These are phyloP conservation scores for Claviceps cyperi DNA, from an alignment of 2,329 filamentous ascomycete species.

Conservation along the genomic window DNA sequence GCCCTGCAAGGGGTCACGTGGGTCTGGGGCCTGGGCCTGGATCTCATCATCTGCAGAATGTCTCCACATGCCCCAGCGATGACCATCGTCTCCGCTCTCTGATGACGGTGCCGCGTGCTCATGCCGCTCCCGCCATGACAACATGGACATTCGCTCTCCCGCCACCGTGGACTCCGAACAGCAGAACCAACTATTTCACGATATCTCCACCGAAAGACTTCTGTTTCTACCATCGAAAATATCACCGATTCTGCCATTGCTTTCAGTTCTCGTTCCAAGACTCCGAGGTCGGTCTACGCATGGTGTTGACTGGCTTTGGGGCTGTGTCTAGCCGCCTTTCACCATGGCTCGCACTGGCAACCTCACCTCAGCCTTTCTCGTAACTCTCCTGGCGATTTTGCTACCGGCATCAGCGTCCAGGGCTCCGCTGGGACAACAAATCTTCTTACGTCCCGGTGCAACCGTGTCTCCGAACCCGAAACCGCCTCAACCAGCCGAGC, in stretches of 20 bases:
- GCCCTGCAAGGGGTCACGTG: not conserved
- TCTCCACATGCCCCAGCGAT: not conserved
- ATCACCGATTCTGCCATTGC: not conserved
- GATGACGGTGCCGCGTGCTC: constrained; percentile 5
- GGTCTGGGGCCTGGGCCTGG: too few relatives aligned
- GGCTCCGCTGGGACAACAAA: constrained; percentile 21
- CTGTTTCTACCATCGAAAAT: not conserved
- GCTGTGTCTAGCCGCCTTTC: constrained; percentile 3
- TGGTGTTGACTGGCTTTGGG: constrained; percentile 1
- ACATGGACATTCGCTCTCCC: constrained; percentile 6
- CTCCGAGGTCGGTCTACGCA: not conserved
- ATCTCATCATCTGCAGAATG: not conserved
- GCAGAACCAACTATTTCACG: not conserved
- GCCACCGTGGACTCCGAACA: not conserved
- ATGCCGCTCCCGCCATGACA: constrained; percentile 7
- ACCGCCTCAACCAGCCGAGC: constrained; percentile 34
- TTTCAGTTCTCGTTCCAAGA: not conserved
- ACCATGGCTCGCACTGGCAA: constrained; percentile 36
- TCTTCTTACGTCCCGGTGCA: constrained; percentile 26
- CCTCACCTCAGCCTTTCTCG: constrained; percentile 47
- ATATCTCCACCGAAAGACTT: not conserved
- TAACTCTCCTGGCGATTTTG: constrained; percentile 52
- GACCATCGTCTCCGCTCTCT: not conserved
- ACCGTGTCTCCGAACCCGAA: constrained; percentile 28
- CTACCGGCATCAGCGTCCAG: constrained; percentile 22